These are phyloP conservation scores for Tolypocladium guangdongense DNA, from an alignment of 2,329 filamentous ascomycete species.

Conservation along the genomic window DNA sequence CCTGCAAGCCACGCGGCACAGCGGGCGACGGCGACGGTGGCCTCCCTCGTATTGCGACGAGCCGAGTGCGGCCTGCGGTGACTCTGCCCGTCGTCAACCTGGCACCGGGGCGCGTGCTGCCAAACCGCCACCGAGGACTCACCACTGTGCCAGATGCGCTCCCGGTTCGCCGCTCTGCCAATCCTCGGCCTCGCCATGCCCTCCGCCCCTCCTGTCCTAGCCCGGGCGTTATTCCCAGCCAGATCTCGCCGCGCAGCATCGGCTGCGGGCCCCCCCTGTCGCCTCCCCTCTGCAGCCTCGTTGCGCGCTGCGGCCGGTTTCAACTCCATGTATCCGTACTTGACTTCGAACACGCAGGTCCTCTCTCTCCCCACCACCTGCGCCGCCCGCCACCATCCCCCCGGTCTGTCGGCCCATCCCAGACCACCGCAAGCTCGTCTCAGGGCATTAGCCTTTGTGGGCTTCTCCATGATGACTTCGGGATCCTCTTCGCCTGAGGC, in stretches of 20 bases:
- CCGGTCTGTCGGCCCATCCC: not conserved
- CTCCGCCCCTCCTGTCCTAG: too few relatives aligned
- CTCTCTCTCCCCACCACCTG: too few relatives aligned
- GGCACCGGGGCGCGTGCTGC: not conserved
- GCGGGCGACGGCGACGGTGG: too few relatives aligned
- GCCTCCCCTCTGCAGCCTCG: too few relatives aligned
- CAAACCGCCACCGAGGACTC: not conserved
- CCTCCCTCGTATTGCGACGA: too few relatives aligned
- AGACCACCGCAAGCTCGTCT: conserved; percentile 7
- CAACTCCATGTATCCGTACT: not conserved
- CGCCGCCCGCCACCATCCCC: not conserved
- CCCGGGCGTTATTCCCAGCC: not conserved
- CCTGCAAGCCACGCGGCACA: too few relatives aligned
- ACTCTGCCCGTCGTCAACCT: too few relatives aligned
- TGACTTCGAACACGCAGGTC: not conserved
- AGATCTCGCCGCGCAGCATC: not conserved
- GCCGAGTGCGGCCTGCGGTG: too few relatives aligned
- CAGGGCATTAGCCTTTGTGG: conserved; percentile 8
- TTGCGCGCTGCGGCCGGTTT: not conserved
- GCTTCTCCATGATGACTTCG: conserved; percentile 6
- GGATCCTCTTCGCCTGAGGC: conserved; percentile 3
- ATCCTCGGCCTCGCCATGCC: not conserved
- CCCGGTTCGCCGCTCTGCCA: not conserved
- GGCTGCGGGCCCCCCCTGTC: not conserved
- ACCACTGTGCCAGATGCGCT: not conserved